These are phyloP conservation scores for Brassica rapa DNA, from an alignment of 345 rosid species.

Conservation along the genomic window DNA sequence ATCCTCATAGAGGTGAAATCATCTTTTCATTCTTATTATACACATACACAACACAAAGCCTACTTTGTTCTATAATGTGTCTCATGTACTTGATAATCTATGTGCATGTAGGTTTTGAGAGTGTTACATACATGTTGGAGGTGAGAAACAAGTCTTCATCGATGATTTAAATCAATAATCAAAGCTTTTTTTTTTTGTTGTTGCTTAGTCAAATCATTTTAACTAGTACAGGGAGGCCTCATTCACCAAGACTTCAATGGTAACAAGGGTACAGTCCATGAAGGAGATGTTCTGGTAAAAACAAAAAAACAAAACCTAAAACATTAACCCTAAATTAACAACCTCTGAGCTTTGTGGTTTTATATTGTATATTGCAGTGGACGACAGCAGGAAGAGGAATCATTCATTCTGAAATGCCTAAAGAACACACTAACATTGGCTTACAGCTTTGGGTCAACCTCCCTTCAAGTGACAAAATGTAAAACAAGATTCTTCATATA, in stretches of 20 bases:
- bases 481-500: not conserved
- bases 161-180: not conserved
- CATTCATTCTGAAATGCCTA: constrained; percentile 95
- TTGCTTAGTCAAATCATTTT: not conserved
- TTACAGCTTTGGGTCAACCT: constrained; percentile 94
- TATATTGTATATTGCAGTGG: constrained; percentile 54
- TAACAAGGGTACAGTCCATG: constrained; percentile 60
- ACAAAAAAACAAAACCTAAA: not conserved
- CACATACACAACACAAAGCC: not conserved
- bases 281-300: constrained; percentile 86
- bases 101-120: constrained; percentile 70
- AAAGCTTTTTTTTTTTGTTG: not conserved
- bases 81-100: constrained; percentile 2
- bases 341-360: constrained; percentile 3
- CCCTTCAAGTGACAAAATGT: constrained; percentile 77
- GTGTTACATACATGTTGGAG: constrained; percentile 90
- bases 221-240: constrained; percentile 60
- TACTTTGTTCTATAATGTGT: not conserved
- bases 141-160: constrained; percentile 42
- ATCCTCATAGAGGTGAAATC: constrained; percentile 82
- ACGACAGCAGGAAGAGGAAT: constrained; percentile 97
- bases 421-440: constrained; percentile 59
- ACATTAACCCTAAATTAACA: not conserved
- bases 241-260: constrained; percentile 83
- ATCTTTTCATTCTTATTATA: not conserved